Evolutionary conservation across 2,329 filamentous ascomycete species (phyloP).

Genomic region (Leptographium flavum): DNA sequence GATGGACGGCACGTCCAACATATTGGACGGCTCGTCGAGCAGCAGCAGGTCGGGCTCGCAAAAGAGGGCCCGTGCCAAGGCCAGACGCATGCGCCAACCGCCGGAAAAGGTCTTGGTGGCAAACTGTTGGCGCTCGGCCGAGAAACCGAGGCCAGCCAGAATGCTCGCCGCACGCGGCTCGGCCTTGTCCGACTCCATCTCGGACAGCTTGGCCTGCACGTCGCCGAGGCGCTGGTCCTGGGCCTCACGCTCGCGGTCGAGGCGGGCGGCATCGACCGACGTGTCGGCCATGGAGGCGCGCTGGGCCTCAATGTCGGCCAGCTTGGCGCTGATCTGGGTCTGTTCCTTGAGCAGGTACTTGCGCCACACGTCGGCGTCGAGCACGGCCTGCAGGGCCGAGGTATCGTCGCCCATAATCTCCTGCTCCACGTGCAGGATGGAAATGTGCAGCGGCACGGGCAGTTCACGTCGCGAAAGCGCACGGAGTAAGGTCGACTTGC

Average conservation of each 20-base stretch:
- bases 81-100: constrained; percentile 98
- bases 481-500: constrained; percentile 86
- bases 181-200: constrained; percentile 99
- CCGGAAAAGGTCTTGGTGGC: constrained; percentile 97
- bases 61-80: constrained; percentile 86
- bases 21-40: constrained; percentile 98
- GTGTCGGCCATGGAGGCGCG: constrained; percentile 77
- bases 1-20: constrained; percentile 99
- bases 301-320: constrained; percentile 65
- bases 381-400: constrained; percentile 80
- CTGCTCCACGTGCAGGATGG: constrained; percentile 97
- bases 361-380: constrained; percentile 96
- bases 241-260: constrained; percentile 80
- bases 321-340: constrained; percentile 65
- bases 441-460: constrained; percentile 90
- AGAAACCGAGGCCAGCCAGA: constrained; percentile 92
- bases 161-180: constrained; percentile 93
- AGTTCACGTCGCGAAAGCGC: constrained; percentile 88
- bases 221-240: constrained; percentile 84
- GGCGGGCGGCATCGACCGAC: constrained; percentile 68
- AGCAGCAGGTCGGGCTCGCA: constrained; percentile 92
- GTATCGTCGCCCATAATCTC: constrained; percentile 97
- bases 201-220: constrained; percentile 78
- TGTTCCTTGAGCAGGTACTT: constrained; percentile 89
- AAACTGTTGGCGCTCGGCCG: constrained; percentile 76